Evolutionary conservation across 176 grass and related monocot species (phyloP).

Genomic region (Phoenix dactylifera): DNA sequence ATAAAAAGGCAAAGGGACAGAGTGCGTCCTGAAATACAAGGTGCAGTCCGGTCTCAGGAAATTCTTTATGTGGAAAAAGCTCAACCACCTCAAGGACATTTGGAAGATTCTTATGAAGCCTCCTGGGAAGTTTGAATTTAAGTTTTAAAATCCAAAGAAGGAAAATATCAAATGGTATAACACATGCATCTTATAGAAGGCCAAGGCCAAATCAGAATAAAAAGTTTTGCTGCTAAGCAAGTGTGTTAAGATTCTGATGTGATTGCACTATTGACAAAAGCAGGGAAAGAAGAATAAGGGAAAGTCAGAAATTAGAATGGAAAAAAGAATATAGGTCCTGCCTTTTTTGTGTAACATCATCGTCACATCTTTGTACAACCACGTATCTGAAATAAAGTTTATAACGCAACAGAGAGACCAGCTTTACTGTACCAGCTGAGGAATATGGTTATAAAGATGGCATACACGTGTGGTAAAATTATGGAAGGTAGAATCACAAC

Average conservation of each 20-base stretch:
- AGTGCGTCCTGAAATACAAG: slow-evolving; percentile 73
- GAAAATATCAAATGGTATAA: background rate
- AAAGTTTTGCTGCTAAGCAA: background rate
- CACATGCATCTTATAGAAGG: background rate
- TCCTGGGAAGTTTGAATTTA: slow-evolving; percentile 42
- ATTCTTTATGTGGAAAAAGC: slow-evolving; percentile 43
- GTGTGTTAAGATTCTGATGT: background rate
- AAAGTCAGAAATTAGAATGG: too few species aligned
- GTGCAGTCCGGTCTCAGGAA: slow-evolving; percentile 61
- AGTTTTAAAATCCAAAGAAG: slow-evolving; percentile 13
- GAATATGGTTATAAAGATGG: too few species aligned
- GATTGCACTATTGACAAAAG: too few species aligned
- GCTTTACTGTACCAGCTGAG: too few species aligned
- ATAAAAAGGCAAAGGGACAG: slow-evolving; percentile 61
- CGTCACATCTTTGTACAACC: too few species aligned
- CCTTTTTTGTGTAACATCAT: too few species aligned
- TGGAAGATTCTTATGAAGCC: slow-evolving; percentile 62
- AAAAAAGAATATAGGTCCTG: too few species aligned
- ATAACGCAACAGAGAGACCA: too few species aligned
- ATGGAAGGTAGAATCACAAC: too few species aligned
- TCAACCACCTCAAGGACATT: slow-evolving; percentile 73
- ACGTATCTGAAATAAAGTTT: too few species aligned
- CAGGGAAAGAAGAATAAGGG: too few species aligned
- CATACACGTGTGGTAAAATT: too few species aligned
- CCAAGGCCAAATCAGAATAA: background rate